These are phyloP conservation scores for Globisporangium echinulatum DNA, from an alignment of 352 stramenopile species.

Conservation along the genomic window DNA sequence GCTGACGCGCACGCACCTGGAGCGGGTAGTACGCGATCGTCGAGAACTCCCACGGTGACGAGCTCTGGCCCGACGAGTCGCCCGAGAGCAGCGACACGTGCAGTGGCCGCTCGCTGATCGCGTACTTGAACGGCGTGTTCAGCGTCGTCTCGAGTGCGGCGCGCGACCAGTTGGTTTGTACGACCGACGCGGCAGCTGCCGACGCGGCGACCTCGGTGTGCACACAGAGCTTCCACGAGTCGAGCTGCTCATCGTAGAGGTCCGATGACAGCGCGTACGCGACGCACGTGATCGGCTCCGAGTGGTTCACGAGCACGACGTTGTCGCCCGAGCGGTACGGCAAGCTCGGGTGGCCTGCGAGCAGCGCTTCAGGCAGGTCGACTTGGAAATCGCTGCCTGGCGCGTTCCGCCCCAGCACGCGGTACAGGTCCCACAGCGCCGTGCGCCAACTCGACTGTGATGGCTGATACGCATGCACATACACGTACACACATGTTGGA, in stretches of 20 bases:
- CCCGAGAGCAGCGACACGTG: slow-evolving; percentile 53
- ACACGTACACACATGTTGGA: neutral
- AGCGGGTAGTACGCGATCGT: slow-evolving; percentile 72
- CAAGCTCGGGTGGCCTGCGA: slow-evolving; percentile 85
- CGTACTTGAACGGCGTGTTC: slow-evolving; percentile 61
- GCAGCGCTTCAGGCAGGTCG: slow-evolving; percentile 50
- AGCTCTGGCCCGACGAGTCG: slow-evolving; percentile 22
- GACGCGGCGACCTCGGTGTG: slow-evolving; percentile 32
- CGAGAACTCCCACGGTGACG: slow-evolving; percentile 59
- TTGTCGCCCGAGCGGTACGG: slow-evolving; percentile 83
- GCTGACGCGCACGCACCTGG: slow-evolving; percentile 39
- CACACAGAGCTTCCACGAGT: slow-evolving; percentile 53
- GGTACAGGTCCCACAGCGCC: slow-evolving; percentile 65
- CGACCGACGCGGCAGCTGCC: neutral
- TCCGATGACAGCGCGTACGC: slow-evolving; percentile 92
- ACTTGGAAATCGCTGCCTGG: slow-evolving; percentile 70
- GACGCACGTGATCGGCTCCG: slow-evolving; percentile 91
- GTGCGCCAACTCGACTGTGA: slow-evolving; percentile 47
- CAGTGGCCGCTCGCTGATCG: slow-evolving; percentile 43
- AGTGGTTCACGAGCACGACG: slow-evolving; percentile 91
- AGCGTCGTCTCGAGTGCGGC: slow-evolving; percentile 44
- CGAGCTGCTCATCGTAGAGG: slow-evolving; percentile 77
- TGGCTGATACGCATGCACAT: neutral
- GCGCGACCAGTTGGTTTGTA: slow-evolving; percentile 68
- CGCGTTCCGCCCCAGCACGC: slow-evolving; percentile 46